Conservation (phyloP, 768 basidiomycete genomes). For the Boletus pseudopeckii region DNA sequence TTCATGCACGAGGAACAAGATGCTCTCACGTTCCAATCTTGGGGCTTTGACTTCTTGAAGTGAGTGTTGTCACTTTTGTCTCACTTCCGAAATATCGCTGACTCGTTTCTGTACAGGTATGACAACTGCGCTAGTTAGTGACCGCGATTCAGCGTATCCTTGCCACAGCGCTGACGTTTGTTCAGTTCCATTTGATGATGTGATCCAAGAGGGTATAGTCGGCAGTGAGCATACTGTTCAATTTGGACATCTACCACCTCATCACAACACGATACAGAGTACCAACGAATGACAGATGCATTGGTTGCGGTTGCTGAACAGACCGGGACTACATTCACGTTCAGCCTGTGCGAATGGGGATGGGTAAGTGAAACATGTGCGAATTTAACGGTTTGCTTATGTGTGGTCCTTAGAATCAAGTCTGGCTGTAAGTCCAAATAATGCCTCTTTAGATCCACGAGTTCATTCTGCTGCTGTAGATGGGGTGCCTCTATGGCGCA, state of each 20-base stretch:
- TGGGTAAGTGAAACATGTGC: slow-evolving; percentile 38
- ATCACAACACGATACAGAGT: slow-evolving; percentile 38
- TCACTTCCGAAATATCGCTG: not conserved
- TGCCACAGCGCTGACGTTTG: not conserved
- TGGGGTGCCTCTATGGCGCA: slow-evolving; percentile 33
- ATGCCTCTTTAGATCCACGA: slow-evolving; percentile 15
- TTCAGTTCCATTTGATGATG: slow-evolving; percentile 53
- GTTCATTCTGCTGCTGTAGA: slow-evolving; percentile 24
- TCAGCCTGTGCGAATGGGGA: slow-evolving; percentile 68
- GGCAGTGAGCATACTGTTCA: slow-evolving; percentile 40
- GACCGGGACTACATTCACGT: slow-evolving; percentile 52
- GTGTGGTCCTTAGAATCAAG: slow-evolving; percentile 43
- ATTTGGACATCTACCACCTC: not conserved
- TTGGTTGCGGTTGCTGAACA: slow-evolving; percentile 42
- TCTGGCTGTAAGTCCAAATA: slow-evolving; percentile 53
- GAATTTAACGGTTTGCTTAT: not conserved
- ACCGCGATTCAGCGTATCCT: not conserved
- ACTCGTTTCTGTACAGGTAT: slow-evolving; percentile 36
- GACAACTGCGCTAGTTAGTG: slow-evolving; percentile 56
- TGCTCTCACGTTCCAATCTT: slow-evolving; percentile 51
- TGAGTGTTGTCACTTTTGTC: slow-evolving; percentile 26
- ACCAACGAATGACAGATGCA: slow-evolving; percentile 56
- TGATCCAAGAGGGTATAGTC: slow-evolving; percentile 50
- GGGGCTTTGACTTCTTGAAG: slow-evolving; percentile 68
- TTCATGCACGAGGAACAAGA: slow-evolving; percentile 61